A percentile compares a stretch with the other conserved stretches of the same genome.
Conservation (phyloP, 306 rosid species). For the Gleditsia sinensis region DNA sequence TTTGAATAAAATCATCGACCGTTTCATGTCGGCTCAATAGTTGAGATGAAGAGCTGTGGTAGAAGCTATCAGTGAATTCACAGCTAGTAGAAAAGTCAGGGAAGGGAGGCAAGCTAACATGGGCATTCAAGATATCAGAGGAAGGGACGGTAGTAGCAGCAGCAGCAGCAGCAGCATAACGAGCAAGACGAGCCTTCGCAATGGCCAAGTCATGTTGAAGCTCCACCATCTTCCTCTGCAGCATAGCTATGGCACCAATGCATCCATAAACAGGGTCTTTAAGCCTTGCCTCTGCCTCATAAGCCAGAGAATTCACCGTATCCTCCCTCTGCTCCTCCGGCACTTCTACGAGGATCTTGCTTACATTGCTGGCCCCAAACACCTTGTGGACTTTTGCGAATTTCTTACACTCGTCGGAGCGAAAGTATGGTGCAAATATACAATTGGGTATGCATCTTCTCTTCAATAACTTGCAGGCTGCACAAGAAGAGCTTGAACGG, state of each 20-base stretch:
- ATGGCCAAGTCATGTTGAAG: conserved; percentile 77
- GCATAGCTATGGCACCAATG: conserved; percentile 80
- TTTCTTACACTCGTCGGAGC: conserved; percentile 71
- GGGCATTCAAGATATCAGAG: conserved; percentile 31
- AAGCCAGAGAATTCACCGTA: conserved; percentile 81
- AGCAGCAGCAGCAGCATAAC: conserved; percentile 39
- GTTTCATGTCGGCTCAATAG: conserved; percentile 44
- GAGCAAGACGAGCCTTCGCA: conserved; percentile 83
- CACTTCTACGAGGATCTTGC: conserved; percentile 85
- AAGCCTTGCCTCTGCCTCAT: conserved; percentile 85
- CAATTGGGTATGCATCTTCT: conserved; percentile 78
- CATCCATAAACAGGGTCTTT: conserved; percentile 86
- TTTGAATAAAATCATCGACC: conserved; percentile 55
- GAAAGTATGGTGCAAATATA: conserved; percentile 84
- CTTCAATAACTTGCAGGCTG: conserved; percentile 79
- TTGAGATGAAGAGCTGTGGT: conserved; percentile 45
- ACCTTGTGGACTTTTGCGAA: conserved; percentile 90
- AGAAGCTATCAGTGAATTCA: conserved; percentile 53
- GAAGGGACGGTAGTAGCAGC: conserved; percentile 22
- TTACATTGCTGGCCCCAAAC: conserved; percentile 92
- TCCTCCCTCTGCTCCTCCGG: conserved; percentile 84
- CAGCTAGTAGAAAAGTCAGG: conserved; percentile 47
- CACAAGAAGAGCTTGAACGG: conserved; percentile 88
- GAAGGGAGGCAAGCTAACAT: conserved; percentile 44
- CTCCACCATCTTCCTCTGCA: conserved; percentile 73